A percentile compares a stretch with the other conserved stretches of the same genome.
These are phyloP conservation scores for Taphrina communis DNA, from an alignment of 1,139 yeast genomes.

Conservation along the genomic window DNA sequence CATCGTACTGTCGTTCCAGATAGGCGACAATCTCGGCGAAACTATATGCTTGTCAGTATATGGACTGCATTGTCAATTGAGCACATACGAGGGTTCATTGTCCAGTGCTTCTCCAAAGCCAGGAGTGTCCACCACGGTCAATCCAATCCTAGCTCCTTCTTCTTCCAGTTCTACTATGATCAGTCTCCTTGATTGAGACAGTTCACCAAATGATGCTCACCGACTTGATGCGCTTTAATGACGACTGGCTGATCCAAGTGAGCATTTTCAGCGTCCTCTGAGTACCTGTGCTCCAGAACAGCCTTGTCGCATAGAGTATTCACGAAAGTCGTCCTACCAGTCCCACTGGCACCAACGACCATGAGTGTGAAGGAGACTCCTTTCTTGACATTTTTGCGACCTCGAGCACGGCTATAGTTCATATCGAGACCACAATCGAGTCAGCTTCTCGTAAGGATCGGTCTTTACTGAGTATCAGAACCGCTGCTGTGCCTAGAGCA, in stretches of 20 bases:
- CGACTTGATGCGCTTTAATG: conserved; percentile 53
- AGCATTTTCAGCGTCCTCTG: conserved; percentile 56
- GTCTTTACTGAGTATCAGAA: background rate
- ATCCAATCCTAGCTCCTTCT: conserved; percentile 78
- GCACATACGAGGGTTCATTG: conserved; percentile 55
- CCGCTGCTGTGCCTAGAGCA: background rate
- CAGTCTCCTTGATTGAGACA: background rate
- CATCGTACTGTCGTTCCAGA: conserved; percentile 88
- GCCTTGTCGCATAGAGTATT: conserved; percentile 89
- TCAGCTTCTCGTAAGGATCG: background rate
- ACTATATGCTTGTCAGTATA: conserved; percentile 49
- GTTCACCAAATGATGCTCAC: background rate
- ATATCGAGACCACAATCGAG: conserved; percentile 2
- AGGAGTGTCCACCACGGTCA: conserved; percentile 87
- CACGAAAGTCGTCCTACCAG: conserved; percentile 83
- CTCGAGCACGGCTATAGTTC: conserved; percentile 36
- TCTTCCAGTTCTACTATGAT: conserved; percentile 42
- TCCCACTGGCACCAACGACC: conserved; percentile 77
- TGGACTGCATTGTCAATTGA: background rate
- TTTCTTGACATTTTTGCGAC: conserved; percentile 42
- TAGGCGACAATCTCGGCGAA: conserved; percentile 74
- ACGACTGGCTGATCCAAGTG: conserved; percentile 59
- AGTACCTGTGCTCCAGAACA: conserved; percentile 57
- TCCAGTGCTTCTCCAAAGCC: conserved; percentile 94
- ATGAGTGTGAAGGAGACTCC: conserved; percentile 71